Conservation (phyloP, 2,329 filamentous ascomycete genomes). For the Lecanicillium sp. region DNA sequence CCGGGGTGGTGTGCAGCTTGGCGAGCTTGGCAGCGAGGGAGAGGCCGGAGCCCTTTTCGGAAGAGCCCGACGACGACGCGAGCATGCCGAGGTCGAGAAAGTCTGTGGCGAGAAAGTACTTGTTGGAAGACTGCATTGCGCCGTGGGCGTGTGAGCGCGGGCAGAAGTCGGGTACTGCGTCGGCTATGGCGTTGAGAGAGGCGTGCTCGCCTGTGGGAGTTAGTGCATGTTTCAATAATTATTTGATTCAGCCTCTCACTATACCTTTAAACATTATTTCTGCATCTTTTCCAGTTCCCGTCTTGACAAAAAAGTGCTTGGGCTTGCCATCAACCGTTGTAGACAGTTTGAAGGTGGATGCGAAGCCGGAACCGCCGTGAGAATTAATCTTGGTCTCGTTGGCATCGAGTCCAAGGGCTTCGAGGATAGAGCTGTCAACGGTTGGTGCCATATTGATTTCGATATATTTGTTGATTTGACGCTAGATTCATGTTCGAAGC, state of each 20-base stretch:
- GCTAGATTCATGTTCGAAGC: background rate
- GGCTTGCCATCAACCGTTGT: slow-evolving; percentile 41
- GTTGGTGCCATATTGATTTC: slow-evolving; percentile 33
- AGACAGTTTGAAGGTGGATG: slow-evolving; percentile 57
- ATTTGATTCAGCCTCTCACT: background rate
- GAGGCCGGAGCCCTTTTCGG: slow-evolving; percentile 38
- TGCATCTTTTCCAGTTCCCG: slow-evolving; percentile 51
- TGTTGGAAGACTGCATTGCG: slow-evolving; percentile 38
- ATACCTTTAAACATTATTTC: slow-evolving; percentile 64
- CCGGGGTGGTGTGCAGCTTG: slow-evolving; percentile 68
- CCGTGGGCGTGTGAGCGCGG: slow-evolving; percentile 72
- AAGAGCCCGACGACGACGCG: slow-evolving; percentile 31
- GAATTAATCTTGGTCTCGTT: slow-evolving; percentile 48
- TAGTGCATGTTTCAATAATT: slow-evolving; percentile 19
- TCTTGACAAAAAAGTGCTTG: slow-evolving; percentile 67
- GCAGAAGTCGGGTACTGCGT: slow-evolving; percentile 65
- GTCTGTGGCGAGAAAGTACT: slow-evolving; percentile 64
- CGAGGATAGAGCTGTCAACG: slow-evolving; percentile 57
- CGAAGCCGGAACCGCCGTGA: slow-evolving; percentile 62
- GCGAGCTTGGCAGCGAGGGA: slow-evolving; percentile 72
- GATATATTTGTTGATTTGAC: background rate
- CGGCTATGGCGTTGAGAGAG: slow-evolving; percentile 76
- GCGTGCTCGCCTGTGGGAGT: slow-evolving; percentile 63
- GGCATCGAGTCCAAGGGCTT: slow-evolving; percentile 54
- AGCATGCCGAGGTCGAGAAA: slow-evolving; percentile 69